Base-by-base conservation (phyloP, 257 asterid species). In the Solanum ossicruentum region DNA sequence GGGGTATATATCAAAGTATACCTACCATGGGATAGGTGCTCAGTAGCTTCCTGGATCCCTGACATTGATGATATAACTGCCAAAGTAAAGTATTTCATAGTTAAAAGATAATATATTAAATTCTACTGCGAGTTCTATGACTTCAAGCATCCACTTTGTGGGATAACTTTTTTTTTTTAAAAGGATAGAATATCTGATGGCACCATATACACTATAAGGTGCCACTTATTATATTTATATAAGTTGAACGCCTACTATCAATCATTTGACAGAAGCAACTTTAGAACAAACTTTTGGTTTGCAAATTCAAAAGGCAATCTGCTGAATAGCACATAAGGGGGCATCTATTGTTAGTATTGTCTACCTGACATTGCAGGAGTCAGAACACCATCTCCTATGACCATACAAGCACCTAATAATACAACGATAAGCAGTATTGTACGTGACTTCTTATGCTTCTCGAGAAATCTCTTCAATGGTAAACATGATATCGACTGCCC, bases 401-500 rank as follows among this genome's bases (percentile, higher is more conserved):
- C 93, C 95, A 93, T 93, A 81, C 92, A 84, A 80, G 92, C 92
- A 60, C 93, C 91, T 55, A 91, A 41, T 54, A 96, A 92, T 86
- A 95, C 97, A 18, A 95, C 93, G 89, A 96, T 88, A 90, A 96
- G 92, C 87, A 96, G 90, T 79, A 90, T 85, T 12, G 97, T 95
- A 52, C 97, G 90, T 28, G 88, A 88, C 87, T 77, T 91, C 85
- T 96, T 96, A 86, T 91, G 98, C 87, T 91, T 95, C 91, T 96
- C 99, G 17, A 96, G 91, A 87, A 90, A 93, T 86, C 97, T 89
- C 93, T 89, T 96, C 84, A 95, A 78, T 41, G 91, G 91, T 84
- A 87, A 65, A 61, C 95, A 88, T 49, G 93, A 73, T 52, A 93
- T 85, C 85, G 93, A 85, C 84, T 89, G 98, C 88, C 93, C 91